Conservation (phyloP, 73 alveolate genomes). For the Paramecium sexaurelia region DNA sequence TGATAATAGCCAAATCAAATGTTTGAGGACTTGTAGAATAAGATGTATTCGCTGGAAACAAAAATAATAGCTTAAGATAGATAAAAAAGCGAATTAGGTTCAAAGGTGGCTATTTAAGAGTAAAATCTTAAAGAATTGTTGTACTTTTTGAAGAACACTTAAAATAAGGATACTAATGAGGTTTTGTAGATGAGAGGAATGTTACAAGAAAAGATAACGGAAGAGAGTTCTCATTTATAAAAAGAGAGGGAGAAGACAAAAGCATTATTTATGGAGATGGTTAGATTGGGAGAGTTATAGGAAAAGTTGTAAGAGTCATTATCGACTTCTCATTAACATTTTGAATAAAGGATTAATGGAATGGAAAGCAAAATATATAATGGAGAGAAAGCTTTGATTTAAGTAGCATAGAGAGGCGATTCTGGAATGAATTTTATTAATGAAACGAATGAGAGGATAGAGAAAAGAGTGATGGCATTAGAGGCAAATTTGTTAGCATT, state of each 20-base stretch:
- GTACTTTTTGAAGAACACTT: slow-evolving; percentile 41
- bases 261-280: slow-evolving; percentile 68
- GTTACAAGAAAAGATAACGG: slow-evolving; percentile 56
- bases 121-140: slow-evolving; percentile 37
- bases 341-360: slow-evolving; percentile 14
- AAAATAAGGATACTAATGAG: slow-evolving; percentile 57
- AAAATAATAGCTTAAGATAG: neutral
- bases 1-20: neutral
- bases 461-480: slow-evolving; percentile 20
- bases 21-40: neutral
- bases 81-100: neutral
- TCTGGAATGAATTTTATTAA: slow-evolving; percentile 36
- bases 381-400: slow-evolving; percentile 54
- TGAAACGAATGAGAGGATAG: slow-evolving; percentile 56
- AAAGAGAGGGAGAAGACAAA: slow-evolving; percentile 61
- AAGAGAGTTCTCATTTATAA: slow-evolving; percentile 47
- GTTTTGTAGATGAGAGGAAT: slow-evolving; percentile 57
- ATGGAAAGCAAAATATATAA: slow-evolving; percentile 54
- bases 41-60: slow-evolving; percentile 6
- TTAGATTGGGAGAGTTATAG: slow-evolving; percentile 51
- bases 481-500: neutral
- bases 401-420: slow-evolving; percentile 60
- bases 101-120: slow-evolving; percentile 8
- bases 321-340: neutral
- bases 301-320: neutral